Conservation (phyloP, 2,329 filamentous ascomycete species). For the Nemania sp. region DNA sequence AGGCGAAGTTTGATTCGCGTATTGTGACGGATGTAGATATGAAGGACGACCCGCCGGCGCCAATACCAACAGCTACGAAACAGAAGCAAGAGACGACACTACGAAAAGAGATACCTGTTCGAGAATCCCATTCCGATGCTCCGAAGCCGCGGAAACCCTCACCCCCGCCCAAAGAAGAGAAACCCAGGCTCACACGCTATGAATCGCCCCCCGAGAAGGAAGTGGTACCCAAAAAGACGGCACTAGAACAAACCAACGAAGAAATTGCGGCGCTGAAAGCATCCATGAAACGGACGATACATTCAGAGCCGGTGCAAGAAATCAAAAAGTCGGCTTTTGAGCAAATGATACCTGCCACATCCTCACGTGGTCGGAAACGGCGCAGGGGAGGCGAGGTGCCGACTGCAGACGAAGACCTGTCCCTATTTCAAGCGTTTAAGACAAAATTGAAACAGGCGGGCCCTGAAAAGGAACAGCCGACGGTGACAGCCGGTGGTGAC, state of each 20-base stretch:
- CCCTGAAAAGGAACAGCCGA: slow-evolving; percentile 42
- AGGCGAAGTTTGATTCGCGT: slow-evolving; percentile 77
- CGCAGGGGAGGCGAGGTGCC: slow-evolving; percentile 59
- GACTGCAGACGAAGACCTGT: slow-evolving; percentile 64
- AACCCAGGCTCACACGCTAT: slow-evolving; percentile 32
- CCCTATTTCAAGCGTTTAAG: slow-evolving; percentile 79
- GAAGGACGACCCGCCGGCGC: slow-evolving; percentile 39
- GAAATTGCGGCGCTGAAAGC: slow-evolving; percentile 81
- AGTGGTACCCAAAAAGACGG: slow-evolving; percentile 48
- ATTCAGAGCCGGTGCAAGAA: slow-evolving; percentile 55
- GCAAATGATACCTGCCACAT: slow-evolving; percentile 73
- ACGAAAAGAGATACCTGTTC: slow-evolving; percentile 40
- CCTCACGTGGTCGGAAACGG: slow-evolving; percentile 72
- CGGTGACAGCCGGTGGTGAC: slow-evolving; percentile 24
- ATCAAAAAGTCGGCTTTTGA: slow-evolving; percentile 71
- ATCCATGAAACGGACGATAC: slow-evolving; percentile 73
- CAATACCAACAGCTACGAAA: slow-evolving; percentile 37
- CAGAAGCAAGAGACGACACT: slow-evolving; percentile 38
- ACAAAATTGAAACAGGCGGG: slow-evolving; percentile 67
- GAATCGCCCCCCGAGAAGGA: slow-evolving; percentile 46
- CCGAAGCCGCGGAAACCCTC: slow-evolving; percentile 28
- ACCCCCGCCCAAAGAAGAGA: slow-evolving; percentile 28
- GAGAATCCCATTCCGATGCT: slow-evolving; percentile 29
- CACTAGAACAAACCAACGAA: slow-evolving; percentile 73
- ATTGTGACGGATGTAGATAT: slow-evolving; percentile 65